These are phyloP conservation scores for Yamadazyma kanchanaburiensis DNA, from an alignment of 1,139 yeast genomes.

Conservation along the genomic window DNA sequence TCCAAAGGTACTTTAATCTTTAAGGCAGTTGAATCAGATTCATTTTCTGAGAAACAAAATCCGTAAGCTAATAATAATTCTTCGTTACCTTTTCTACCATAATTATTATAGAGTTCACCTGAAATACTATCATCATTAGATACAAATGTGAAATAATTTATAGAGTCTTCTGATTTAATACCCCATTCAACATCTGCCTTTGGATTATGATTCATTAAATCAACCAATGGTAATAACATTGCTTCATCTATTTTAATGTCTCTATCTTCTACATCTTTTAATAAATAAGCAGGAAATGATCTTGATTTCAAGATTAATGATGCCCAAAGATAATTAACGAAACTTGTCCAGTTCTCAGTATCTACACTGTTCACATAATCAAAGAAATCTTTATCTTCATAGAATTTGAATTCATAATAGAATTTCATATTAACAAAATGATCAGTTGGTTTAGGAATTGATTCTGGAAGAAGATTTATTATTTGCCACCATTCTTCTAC, in stretches of 20 bases:
- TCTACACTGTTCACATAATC: constrained; percentile 22
- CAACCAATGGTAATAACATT: constrained; percentile 75
- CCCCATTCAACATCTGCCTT: constrained; percentile 66
- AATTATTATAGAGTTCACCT: constrained; percentile 66
- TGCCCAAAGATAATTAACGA: constrained; percentile 73
- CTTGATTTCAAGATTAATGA: constrained; percentile 67
- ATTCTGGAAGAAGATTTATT: constrained; percentile 33
- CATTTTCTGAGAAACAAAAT: constrained; percentile 60
- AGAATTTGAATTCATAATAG: constrained; percentile 46
- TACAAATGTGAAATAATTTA: constrained; percentile 23
- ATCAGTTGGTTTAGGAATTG: constrained; percentile 25
- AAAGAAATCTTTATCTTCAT: constrained; percentile 35
- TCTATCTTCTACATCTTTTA: constrained; percentile 21
- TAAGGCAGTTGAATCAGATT: constrained; percentile 60
- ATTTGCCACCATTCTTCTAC: constrained; percentile 54
- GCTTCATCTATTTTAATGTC: constrained; percentile 44
- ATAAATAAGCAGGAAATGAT: constrained; percentile 67
- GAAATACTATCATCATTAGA: constrained; percentile 28
- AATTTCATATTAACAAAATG: constrained; percentile 45
- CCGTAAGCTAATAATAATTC: constrained; percentile 69
- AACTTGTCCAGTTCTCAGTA: constrained; percentile 54
- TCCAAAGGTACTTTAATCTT: constrained; percentile 47
- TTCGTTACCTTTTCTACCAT: constrained; percentile 84
- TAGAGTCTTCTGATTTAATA: constrained; percentile 15
- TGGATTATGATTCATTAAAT: constrained; percentile 70